phyloP scores from a whole-genome alignment of 352 stramenopile genomes.

The Globisporangium parvum region DNA sequence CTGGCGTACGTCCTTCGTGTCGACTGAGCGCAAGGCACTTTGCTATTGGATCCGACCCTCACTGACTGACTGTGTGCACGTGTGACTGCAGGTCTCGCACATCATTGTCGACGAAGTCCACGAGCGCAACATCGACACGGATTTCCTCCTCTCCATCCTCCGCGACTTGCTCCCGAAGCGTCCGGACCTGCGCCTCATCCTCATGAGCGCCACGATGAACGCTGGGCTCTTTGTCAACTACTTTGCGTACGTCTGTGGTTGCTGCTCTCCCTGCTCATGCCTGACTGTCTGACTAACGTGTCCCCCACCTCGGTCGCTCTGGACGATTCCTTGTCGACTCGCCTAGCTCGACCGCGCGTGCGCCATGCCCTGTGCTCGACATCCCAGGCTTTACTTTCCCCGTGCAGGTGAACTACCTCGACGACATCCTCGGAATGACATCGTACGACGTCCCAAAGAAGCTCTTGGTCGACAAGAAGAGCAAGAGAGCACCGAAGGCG shows the following conservation, averaged over 20 bases:
- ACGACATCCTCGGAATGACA: slow-evolving; percentile 63
- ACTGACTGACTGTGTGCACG: background rate
- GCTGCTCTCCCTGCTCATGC: background rate
- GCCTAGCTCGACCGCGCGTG: slow-evolving; percentile 7
- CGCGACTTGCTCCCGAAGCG: slow-evolving; percentile 68
- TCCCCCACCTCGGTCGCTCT: background rate
- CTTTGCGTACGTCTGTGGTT: slow-evolving; percentile 47
- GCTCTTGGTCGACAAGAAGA: slow-evolving; percentile 47
- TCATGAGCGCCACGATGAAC: slow-evolving; percentile 97
- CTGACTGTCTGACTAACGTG: background rate
- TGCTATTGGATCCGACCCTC: background rate
- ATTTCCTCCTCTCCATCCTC: slow-evolving; percentile 94
- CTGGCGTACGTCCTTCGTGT: slow-evolving; percentile 44
- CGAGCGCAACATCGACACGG: slow-evolving; percentile 95
- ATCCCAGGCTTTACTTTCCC: slow-evolving; percentile 86
- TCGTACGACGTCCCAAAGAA: slow-evolving; percentile 58
- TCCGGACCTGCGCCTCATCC: slow-evolving; percentile 85
- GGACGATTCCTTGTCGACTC: background rate
- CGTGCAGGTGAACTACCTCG: slow-evolving; percentile 71
- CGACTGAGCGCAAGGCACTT: background rate
- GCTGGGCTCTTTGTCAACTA: slow-evolving; percentile 85
- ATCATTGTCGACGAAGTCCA: slow-evolving; percentile 99
- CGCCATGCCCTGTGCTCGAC: slow-evolving; percentile 64
- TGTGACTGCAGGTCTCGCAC: slow-evolving; percentile 78
- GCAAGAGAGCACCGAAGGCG: slow-evolving; percentile 19